phyloP scores from a whole-genome alignment of 192 early-diverging fungal species.

The Coemansia sp. region DNA sequence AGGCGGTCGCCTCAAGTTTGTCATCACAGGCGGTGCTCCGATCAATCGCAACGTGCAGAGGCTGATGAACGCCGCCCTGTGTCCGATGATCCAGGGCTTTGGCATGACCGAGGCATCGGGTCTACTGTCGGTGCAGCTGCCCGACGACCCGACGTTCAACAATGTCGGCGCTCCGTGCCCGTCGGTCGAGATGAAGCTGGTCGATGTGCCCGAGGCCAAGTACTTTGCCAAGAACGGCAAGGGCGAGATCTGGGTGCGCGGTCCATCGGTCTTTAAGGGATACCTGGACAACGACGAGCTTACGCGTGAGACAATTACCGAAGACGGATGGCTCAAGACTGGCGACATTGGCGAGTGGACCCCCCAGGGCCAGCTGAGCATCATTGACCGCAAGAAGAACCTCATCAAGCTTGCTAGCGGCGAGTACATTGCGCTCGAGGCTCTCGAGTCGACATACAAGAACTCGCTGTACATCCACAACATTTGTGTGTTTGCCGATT shows the following conservation, averaged over 20 bases:
- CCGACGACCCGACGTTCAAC: constrained; percentile 59
- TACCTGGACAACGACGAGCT: constrained; percentile 75
- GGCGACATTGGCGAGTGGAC: constrained; percentile 91
- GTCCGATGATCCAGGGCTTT: constrained; percentile 84
- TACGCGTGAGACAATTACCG: constrained; percentile 67
- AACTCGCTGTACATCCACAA: constrained; percentile 69
- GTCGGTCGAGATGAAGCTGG: constrained; percentile 77
- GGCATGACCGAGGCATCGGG: constrained; percentile 83
- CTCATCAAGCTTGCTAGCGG: constrained; percentile 89
- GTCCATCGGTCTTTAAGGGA: constrained; percentile 75
- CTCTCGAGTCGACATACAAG: constrained; percentile 89
- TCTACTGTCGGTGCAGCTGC: constrained; percentile 67
- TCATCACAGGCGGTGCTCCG: constrained; percentile 86
- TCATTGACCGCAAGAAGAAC: constrained; percentile 95
- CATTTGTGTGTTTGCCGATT: constrained; percentile 75
- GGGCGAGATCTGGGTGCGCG: constrained; percentile 86
- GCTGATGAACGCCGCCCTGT: constrained; percentile 74
- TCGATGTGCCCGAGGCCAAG: constrained; percentile 66
- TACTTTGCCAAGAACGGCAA: constrained; percentile 65
- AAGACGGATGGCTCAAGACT: constrained; percentile 84
- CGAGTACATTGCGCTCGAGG: constrained; percentile 94
- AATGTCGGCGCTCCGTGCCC: constrained; percentile 76
- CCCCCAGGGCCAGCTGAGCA: constrained; percentile 71
- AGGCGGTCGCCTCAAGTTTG: constrained; percentile 81
- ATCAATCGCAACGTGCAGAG: constrained; percentile 81